Percentiles rank a stretch among this genome's conserved stretches.
Conservation (phyloP, 768 basidiomycete genomes). For the Macrolepiota dolichaula region DNA sequence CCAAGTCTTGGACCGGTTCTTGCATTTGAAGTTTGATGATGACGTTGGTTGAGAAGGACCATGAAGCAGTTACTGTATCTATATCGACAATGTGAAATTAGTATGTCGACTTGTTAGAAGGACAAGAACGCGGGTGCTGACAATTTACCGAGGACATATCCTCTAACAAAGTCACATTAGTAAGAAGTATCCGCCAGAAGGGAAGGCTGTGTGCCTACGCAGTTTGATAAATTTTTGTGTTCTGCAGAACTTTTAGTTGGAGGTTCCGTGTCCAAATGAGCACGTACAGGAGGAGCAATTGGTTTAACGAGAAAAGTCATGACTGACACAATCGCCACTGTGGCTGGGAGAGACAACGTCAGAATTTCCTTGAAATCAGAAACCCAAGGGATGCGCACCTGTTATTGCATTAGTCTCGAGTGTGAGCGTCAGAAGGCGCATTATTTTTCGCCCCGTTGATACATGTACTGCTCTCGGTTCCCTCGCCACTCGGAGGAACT, state of each 20-base stretch:
- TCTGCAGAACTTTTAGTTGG: background rate
- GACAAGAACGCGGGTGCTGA: background rate
- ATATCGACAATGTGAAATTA: background rate
- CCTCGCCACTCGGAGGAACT: background rate
- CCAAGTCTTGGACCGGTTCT: background rate
- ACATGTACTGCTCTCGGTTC: background rate
- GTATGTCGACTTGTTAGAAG: no score
- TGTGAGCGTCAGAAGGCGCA: background rate
- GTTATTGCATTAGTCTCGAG: background rate
- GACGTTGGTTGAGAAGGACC: background rate
- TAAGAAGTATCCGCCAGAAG: no score
- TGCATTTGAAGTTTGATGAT: background rate
- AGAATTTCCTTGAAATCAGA: no score
- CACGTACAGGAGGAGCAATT: background rate
- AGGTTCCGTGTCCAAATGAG: background rate
- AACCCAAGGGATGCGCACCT: background rate
- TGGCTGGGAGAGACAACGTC: background rate
- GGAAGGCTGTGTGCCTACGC: background rate
- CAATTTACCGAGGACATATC: background rate
- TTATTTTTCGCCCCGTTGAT: background rate
- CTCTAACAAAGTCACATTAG: background rate
- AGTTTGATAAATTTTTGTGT: background rate
- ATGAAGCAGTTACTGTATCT: conserved; percentile 1
- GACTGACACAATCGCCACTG: background rate
- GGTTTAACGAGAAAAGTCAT: background rate